Base-by-base conservation (phyloP, 331 rosid genomes). In the Acacia concinna region DNA sequence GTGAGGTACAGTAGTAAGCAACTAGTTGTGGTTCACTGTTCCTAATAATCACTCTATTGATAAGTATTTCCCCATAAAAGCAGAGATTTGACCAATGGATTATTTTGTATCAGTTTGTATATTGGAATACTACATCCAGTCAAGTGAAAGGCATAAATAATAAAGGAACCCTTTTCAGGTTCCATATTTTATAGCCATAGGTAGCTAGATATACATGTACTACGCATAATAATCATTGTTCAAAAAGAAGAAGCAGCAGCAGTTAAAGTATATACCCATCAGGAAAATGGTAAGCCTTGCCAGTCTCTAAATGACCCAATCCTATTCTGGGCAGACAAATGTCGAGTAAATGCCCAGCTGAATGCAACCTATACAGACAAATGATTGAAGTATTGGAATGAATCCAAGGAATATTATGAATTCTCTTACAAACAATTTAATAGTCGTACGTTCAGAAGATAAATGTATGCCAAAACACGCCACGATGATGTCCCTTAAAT, bases 341-440 rank as follows among this genome's bases (percentile, higher is more conserved):
- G 80, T 93, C 97, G 71, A 93, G 85, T 87, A 93, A 83, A 87
- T 91, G 92, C 44, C 94, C 93, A 0, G 96, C 94, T 17, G 97
- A 90, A 68, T 93, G 97, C 85, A 93, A 64, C 89, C 94, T 93
- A 68, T 25, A 71, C 44, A 81, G 34, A 44, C 23, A 28, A 44
- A 62, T 35, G 23, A 23, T 51, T 67, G 34, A 8, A 74, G 71
- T 27, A 25, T 13, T 21, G 60, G 34, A 68, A 38, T 18, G 74
- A 69, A 68, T 6, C 73, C 73, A 40, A 54, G 41, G 67, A 21
- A 59, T 41, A 57, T 11, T 59, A 66, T 30, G 75, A 78, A 5
- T 38, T 67, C 59, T 63, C 56, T 64, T 40, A 34, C 17, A 75
- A 70, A 73, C 65, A 44, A 28, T 65, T 23, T 31, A 44, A 41